A percentile compares a stretch with the other conserved stretches of the same genome.
Conservation (phyloP, 148 eudicot genomes). For the Pouteria glomerata region DNA sequence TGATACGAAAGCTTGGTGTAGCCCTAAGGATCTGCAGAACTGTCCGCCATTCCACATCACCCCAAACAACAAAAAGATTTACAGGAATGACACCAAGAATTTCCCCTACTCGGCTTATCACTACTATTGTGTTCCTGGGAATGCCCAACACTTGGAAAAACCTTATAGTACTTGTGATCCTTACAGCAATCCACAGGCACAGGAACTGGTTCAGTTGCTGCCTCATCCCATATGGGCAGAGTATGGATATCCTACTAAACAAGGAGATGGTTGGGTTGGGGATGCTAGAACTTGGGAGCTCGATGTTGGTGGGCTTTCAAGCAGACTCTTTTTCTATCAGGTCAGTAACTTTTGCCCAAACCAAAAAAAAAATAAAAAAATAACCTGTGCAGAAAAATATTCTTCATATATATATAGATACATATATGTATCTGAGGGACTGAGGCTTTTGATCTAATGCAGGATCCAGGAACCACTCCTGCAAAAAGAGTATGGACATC, state of each 20-base stretch:
- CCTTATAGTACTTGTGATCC: constrained; percentile 64
- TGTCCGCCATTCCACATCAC: constrained; percentile 85
- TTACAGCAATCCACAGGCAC: constrained; percentile 82
- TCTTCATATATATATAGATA: background rate
- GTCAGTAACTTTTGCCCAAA: too few relatives aligned
- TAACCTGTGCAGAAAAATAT: background rate
- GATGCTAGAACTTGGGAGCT: constrained; percentile 76
- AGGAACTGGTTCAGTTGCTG: constrained; percentile 70
- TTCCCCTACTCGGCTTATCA: constrained; percentile 84
- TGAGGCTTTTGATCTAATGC: constrained; percentile 9
- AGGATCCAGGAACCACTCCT: constrained; percentile 72
- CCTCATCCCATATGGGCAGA: constrained; percentile 77
- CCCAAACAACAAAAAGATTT: constrained; percentile 50
- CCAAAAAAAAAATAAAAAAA: background rate
- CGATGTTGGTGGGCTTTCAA: constrained; percentile 72
- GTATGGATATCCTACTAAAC: constrained; percentile 72
- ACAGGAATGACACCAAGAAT: constrained; percentile 52
- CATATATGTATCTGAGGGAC: background rate
- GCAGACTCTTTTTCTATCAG: constrained; percentile 79
- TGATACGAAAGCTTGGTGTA: constrained; percentile 54
- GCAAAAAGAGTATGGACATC: constrained; percentile 80
- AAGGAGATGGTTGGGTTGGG: constrained; percentile 81
- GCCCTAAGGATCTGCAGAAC: constrained; percentile 33
- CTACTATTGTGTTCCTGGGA: constrained; percentile 75
- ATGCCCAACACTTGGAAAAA: constrained; percentile 48